Evolutionary conservation across 2,329 filamentous ascomycete species (phyloP).

Genomic region (Metarhizium rileyi): DNA sequence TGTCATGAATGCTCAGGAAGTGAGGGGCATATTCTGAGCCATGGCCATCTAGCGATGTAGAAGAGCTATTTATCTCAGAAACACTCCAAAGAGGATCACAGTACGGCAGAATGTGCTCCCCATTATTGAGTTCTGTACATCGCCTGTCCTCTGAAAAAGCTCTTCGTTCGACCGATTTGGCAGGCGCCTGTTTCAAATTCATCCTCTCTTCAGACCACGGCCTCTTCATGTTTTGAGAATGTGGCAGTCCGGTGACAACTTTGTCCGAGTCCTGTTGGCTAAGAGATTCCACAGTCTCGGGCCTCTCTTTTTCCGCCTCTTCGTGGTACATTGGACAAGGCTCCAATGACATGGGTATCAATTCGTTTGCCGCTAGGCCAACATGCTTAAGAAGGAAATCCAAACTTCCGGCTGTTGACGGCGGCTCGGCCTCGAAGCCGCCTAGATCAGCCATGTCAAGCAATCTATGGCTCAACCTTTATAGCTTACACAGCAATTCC

Average conservation of each 20-base stretch:
- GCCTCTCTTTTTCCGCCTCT: slow-evolving; percentile 13
- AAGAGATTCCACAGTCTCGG: neutral
- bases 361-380: slow-evolving; percentile 12
- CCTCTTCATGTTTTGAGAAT: slow-evolving; percentile 69
- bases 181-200: slow-evolving; percentile 57
- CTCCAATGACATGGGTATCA: slow-evolving; percentile 9
- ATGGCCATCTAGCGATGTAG: neutral
- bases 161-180: slow-evolving; percentile 57
- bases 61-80: slow-evolving; percentile 30
- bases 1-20: neutral
- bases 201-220: slow-evolving; percentile 74
- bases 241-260: slow-evolving; percentile 70
- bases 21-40: neutral
- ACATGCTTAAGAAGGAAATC: slow-evolving; percentile 21
- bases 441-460: slow-evolving; percentile 23
- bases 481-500: neutral
- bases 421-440: slow-evolving; percentile 18
- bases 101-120: slow-evolving; percentile 9
- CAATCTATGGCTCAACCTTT: neutral
- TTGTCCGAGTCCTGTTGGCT: slow-evolving; percentile 29
- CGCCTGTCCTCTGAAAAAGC: slow-evolving; percentile 56
- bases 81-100: slow-evolving; percentile 36
- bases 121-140: neutral
- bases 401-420: slow-evolving; percentile 16
- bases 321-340: neutral